Evolutionary conservation across 2,329 filamentous ascomycete genomes (phyloP).

Genomic region (Drechslerella stenobrocha): DNA sequence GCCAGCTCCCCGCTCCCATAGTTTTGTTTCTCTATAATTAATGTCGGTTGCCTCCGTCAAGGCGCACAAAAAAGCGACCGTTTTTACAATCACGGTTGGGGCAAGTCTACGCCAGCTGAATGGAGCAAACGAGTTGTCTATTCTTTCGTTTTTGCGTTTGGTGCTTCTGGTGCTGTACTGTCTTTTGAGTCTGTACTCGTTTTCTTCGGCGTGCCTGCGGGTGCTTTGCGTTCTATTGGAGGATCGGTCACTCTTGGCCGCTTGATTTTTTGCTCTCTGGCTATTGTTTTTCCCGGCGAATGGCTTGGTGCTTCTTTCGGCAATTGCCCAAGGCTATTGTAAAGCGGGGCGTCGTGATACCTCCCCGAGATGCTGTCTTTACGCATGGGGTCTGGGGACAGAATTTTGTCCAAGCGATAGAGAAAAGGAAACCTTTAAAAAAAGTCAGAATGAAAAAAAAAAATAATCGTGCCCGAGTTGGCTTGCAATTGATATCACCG

Average conservation of each 20-base stretch:
- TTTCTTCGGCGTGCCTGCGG: background rate
- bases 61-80: constrained; percentile 10
- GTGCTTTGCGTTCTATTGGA: no score
- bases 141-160: background rate
- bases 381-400: background rate
- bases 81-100: background rate
- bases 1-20: background rate
- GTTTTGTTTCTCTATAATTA: background rate
- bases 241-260: no score
- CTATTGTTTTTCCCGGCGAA: no score
- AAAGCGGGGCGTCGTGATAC: no score
- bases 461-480: no score
- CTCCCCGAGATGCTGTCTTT: background rate
- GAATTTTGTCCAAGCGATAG: background rate
- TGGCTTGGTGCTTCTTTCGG: no score
- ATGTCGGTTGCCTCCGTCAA: constrained; percentile 15
- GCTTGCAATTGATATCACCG: no score
- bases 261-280: no score
- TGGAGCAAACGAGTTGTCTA: background rate
- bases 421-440: background rate
- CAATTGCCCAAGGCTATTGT: no score
- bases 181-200: background rate
- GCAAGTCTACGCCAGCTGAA: background rate
- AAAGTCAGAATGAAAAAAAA: background rate
- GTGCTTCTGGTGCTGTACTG: background rate